These are phyloP conservation scores for Colletotrichum phormii DNA, from an alignment of 2,329 filamentous ascomycete genomes.

Conservation along the genomic window DNA sequence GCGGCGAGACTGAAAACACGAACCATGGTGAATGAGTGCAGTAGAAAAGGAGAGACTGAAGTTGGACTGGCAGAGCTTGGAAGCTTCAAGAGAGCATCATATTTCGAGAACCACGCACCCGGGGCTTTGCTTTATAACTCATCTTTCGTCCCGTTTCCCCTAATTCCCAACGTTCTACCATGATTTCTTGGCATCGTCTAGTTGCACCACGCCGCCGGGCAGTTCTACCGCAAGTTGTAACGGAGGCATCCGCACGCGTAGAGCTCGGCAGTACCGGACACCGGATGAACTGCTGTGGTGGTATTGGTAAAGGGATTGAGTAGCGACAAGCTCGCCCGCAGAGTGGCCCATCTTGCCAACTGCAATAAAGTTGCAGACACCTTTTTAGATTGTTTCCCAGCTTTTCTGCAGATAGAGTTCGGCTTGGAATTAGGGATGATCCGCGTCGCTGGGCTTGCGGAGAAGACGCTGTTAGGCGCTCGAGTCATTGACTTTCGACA, in stretches of 20 bases:
- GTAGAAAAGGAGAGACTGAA: constrained; percentile 14
- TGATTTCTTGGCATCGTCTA: constrained; percentile 14
- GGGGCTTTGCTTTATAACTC: background rate
- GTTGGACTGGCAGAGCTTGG: background rate
- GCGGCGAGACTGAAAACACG: constrained; percentile 14
- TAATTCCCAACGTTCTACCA: background rate
- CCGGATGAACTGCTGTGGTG: constrained; percentile 1
- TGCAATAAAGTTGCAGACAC: constrained; percentile 25
- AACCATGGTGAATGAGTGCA: constrained; percentile 6
- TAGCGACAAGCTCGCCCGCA: background rate
- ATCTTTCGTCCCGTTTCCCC: background rate
- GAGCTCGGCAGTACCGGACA: constrained; percentile 16
- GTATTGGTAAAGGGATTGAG: background rate
- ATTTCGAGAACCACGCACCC: too few relatives aligned
- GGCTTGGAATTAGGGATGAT: background rate
- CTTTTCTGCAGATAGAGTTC: background rate
- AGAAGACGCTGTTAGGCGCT: background rate
- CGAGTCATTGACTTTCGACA: background rate
- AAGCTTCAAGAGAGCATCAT: background rate
- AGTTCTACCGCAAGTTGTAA: background rate
- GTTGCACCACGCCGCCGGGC: background rate
- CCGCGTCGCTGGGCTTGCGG: background rate
- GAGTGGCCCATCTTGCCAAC: background rate
- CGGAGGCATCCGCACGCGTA: background rate
- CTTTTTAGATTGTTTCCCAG: constrained; percentile 21